These are phyloP conservation scores for Coccomyxa subellipsoidea DNA, from an alignment of 163 green algal species.

Conservation along the genomic window DNA sequence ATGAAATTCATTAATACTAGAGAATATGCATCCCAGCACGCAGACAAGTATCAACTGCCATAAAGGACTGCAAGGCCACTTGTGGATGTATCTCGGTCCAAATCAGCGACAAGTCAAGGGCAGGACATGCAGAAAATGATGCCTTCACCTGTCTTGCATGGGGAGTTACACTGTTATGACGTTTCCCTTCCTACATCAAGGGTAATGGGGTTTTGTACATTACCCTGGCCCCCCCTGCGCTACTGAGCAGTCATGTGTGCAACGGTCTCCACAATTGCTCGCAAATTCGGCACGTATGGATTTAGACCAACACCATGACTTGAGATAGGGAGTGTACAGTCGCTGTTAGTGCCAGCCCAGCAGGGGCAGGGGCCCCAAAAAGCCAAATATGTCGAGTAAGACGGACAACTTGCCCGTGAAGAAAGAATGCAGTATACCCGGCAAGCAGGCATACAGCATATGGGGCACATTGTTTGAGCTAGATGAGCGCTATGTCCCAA, in stretches of 20 bases:
- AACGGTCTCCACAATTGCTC: neutral
- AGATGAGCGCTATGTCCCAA: slow-evolving; percentile 46
- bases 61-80: too few relatives aligned
- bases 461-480: slow-evolving; percentile 60
- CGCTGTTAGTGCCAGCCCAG: neutral
- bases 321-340: neutral
- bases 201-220: neutral
- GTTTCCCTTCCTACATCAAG: too few relatives aligned
- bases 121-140: too few relatives aligned
- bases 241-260: neutral
- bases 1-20: too few relatives aligned
- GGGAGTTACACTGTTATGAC: too few relatives aligned
- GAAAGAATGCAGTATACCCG: slow-evolving; percentile 47
- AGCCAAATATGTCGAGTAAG: neutral
- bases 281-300: neutral
- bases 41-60: too few relatives aligned
- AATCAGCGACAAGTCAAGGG: too few relatives aligned
- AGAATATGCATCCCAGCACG: too few relatives aligned
- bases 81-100: too few relatives aligned
- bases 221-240: neutral
- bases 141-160: too few relatives aligned
- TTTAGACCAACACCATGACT: neutral
- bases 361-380: neutral
- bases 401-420: slow-evolving; percentile 27
- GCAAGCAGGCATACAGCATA: slow-evolving; percentile 43